phyloP scores from a whole-genome alignment of 2,329 filamentous ascomycete genomes.

The Talaromyces funiculosus region DNA sequence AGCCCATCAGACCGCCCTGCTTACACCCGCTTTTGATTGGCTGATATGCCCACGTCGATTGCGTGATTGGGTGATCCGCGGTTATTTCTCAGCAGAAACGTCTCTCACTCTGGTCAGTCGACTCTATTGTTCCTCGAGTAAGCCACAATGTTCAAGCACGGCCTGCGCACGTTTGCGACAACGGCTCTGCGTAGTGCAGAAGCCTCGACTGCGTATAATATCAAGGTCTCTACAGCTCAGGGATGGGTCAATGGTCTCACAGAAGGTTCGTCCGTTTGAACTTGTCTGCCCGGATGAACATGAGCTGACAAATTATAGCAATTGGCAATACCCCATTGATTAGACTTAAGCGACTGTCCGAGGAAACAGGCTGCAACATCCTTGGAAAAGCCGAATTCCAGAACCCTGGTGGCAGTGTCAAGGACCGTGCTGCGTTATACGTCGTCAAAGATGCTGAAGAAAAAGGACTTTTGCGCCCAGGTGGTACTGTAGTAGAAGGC shows the following conservation, averaged over 20 bases:
- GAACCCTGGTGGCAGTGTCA: conserved; percentile 93
- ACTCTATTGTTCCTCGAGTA: background rate
- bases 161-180: conserved; percentile 61
- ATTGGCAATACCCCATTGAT: conserved; percentile 98
- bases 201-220: conserved; percentile 53
- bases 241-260: conserved; percentile 71
- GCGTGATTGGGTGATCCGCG: conserved; percentile 5
- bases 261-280: conserved; percentile 54
- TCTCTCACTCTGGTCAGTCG: background rate
- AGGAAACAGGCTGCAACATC: conserved; percentile 86
- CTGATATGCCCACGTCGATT: conserved; percentile 4
- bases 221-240: conserved; percentile 73
- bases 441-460: conserved; percentile 93
- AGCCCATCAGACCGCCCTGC: conserved; percentile 20
- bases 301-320: conserved; percentile 48
- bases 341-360: conserved; percentile 78
- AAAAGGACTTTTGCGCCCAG: conserved; percentile 70
- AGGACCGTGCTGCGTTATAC: conserved; percentile 92
- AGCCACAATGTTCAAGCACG: conserved; percentile 61
- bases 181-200: conserved; percentile 54
- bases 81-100: background rate
- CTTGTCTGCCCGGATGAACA: background rate
- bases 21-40: conserved; percentile 25
- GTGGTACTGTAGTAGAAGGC: conserved; percentile 93
- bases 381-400: conserved; percentile 98